These are phyloP conservation scores for Epicoccum sorghinum DNA, from an alignment of 2,329 filamentous ascomycete species.

Conservation along the genomic window DNA sequence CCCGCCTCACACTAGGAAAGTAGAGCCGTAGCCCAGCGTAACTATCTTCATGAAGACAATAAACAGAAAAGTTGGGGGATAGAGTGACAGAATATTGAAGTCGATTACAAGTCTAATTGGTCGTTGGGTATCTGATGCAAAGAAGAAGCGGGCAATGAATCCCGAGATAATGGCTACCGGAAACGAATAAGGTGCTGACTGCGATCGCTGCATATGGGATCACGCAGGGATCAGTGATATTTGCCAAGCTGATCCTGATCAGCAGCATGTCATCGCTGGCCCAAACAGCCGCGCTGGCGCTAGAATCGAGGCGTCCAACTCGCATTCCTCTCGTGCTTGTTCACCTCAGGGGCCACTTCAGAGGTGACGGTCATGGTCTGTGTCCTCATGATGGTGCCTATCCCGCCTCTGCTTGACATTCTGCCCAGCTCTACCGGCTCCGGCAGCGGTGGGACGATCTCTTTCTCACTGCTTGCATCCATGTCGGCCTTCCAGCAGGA, in stretches of 20 bases:
- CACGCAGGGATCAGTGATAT: background rate
- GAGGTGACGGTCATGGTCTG: slow-evolving; percentile 5
- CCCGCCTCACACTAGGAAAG: background rate
- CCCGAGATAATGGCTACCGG: background rate
- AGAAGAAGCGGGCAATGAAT: background rate
- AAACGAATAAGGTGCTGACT: slow-evolving; percentile 4
- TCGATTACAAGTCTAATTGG: background rate
- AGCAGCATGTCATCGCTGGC: background rate
- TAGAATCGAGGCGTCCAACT: slow-evolving; percentile 2
- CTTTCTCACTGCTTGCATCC: background rate
- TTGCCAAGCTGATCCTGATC: background rate
- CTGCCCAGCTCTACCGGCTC: background rate
- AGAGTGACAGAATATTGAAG: background rate
- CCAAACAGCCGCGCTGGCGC: background rate
- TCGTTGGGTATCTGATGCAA: background rate
- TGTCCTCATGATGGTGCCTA: slow-evolving; percentile 2
- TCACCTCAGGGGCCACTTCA: background rate
- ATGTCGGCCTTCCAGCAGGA: background rate
- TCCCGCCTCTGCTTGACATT: background rate
- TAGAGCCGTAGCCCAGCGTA: background rate
- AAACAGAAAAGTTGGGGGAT: too few species aligned
- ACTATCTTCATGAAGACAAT: too few species aligned
- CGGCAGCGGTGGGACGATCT: background rate
- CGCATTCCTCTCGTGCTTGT: background rate
- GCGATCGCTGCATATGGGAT: background rate